phyloP scores from a whole-genome alignment of 148 eudicot species.

The Heliamphora exappendiculata region DNA sequence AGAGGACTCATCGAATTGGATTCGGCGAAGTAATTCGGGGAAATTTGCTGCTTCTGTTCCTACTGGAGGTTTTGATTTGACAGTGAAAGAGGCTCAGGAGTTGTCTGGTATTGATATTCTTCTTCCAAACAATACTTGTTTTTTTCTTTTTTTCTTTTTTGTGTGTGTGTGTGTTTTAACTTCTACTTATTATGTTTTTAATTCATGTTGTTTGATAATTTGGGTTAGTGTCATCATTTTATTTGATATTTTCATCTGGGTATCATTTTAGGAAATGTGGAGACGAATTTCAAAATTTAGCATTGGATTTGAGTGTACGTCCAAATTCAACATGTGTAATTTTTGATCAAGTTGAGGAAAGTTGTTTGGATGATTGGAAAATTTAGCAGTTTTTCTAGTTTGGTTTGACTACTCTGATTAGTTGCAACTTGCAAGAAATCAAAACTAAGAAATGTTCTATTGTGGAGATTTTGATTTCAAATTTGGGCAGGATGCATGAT shows the following conservation, averaged over 20 bases:
- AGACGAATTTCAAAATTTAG: background rate
- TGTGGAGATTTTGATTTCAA: background rate
- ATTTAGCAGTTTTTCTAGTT: background rate
- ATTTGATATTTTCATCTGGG: background rate
- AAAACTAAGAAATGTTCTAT: background rate
- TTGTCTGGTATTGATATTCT: conserved; percentile 3
- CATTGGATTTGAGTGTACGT: background rate
- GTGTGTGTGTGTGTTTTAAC: background rate
- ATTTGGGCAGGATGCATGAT: background rate
- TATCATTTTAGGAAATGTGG: background rate
- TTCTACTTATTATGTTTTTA: too few relatives aligned
- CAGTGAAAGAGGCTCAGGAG: background rate
- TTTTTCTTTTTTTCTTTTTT: background rate
- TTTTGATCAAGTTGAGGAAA: background rate
- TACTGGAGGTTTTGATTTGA: background rate
- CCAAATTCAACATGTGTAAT: background rate
- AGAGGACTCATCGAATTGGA: conserved; percentile 39
- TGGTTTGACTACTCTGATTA: background rate
- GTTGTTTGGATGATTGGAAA: background rate
- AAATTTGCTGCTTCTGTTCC: conserved; percentile 17
- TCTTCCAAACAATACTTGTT: background rate
- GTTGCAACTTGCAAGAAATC: background rate
- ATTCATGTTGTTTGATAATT: background rate
- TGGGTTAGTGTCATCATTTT: background rate
- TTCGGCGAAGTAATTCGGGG: conserved; percentile 14